phyloP scores from a whole-genome alignment of 2,329 filamentous ascomycete genomes.

The Monosporascus sp. region DNA sequence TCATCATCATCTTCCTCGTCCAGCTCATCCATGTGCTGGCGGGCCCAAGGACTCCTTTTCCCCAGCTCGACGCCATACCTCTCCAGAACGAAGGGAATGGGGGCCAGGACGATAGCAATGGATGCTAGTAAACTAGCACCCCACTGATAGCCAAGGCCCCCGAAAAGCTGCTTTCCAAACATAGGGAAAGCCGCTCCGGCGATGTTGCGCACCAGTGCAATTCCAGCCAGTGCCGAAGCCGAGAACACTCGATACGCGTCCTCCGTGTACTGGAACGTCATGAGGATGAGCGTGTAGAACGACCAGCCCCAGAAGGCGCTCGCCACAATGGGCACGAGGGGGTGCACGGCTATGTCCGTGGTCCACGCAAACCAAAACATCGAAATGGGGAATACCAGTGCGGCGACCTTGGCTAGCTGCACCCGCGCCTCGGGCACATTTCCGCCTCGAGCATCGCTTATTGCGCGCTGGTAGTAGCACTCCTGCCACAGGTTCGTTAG shows the following conservation, averaged over 20 bases:
- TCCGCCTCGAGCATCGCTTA: constrained; percentile 26
- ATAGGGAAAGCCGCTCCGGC: constrained; percentile 35
- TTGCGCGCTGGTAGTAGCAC: constrained; percentile 30
- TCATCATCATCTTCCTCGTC: not conserved
- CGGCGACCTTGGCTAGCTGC: constrained; percentile 33
- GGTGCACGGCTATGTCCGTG: constrained; percentile 25
- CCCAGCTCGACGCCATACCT: constrained; percentile 19
- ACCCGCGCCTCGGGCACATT: constrained; percentile 39
- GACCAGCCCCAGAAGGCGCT: constrained; percentile 45
- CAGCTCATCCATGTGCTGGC: constrained; percentile 17
- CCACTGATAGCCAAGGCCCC: constrained; percentile 31
- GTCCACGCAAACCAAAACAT: constrained; percentile 35
- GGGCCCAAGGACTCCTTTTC: constrained; percentile 21
- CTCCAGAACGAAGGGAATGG: constrained; percentile 26
- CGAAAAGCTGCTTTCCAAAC: constrained; percentile 30
- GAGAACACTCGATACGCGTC: constrained; percentile 38
- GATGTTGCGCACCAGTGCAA: constrained; percentile 33
- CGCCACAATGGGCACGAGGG: constrained; percentile 43
- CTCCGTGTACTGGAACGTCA: constrained; percentile 44
- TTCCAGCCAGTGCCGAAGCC: constrained; percentile 36
- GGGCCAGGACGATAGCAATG: constrained; percentile 29
- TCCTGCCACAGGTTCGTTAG: constrained; percentile 41
- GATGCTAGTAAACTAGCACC: constrained; percentile 30
- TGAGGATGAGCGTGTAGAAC: constrained; percentile 46
- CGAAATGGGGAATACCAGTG: constrained; percentile 28